Conservation (phyloP, 1,139 yeast species). For the Scheffersomyces segobiensis region DNA sequence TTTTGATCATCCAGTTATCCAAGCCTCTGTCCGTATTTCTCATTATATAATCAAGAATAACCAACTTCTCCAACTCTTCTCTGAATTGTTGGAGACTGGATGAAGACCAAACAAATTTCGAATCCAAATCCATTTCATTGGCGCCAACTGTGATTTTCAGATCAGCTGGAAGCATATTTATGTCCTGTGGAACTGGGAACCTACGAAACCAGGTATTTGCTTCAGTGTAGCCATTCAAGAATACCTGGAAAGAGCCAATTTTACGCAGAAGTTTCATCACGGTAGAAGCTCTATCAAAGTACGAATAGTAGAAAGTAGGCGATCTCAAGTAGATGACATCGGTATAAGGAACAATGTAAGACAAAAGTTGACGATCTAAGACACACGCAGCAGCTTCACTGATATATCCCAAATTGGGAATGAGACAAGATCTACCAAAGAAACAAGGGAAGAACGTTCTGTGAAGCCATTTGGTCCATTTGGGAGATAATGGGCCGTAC, state of each 20-base stretch:
- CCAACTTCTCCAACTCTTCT: slow-evolving; percentile 66
- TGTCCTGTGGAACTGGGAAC: slow-evolving; percentile 55
- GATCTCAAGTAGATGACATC: slow-evolving; percentile 58
- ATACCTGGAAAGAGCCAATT: slow-evolving; percentile 69
- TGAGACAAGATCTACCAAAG: slow-evolving; percentile 71
- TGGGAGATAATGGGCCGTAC: slow-evolving; percentile 75
- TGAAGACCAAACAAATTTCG: slow-evolving; percentile 55
- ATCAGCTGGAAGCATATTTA: slow-evolving; percentile 19
- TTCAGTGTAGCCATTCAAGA: slow-evolving; percentile 57
- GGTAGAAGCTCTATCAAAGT: slow-evolving; percentile 42
- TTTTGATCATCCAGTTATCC: slow-evolving; percentile 77
- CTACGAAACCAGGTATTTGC: slow-evolving; percentile 61
- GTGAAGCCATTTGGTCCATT: slow-evolving; percentile 81
- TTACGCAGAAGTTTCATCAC: slow-evolving; percentile 42
- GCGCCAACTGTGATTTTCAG: slow-evolving; percentile 18
- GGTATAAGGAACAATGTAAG: slow-evolving; percentile 66
- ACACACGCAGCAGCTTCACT: slow-evolving; percentile 74
- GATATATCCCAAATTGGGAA: slow-evolving; percentile 71
- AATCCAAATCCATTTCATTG: slow-evolving; percentile 7
- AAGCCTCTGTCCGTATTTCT: slow-evolving; percentile 74
- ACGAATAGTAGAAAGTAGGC: slow-evolving; percentile 54
- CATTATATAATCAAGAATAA: slow-evolving; percentile 70
- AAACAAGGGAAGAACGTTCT: slow-evolving; percentile 75
- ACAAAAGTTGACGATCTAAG: slow-evolving; percentile 58
- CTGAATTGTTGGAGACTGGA: slow-evolving; percentile 52